A percentile compares a stretch with the other conserved stretches of the same genome.
These are phyloP conservation scores for Hyphodiscus sp. DNA, from an alignment of 2,329 filamentous ascomycete species.

Conservation along the genomic window DNA sequence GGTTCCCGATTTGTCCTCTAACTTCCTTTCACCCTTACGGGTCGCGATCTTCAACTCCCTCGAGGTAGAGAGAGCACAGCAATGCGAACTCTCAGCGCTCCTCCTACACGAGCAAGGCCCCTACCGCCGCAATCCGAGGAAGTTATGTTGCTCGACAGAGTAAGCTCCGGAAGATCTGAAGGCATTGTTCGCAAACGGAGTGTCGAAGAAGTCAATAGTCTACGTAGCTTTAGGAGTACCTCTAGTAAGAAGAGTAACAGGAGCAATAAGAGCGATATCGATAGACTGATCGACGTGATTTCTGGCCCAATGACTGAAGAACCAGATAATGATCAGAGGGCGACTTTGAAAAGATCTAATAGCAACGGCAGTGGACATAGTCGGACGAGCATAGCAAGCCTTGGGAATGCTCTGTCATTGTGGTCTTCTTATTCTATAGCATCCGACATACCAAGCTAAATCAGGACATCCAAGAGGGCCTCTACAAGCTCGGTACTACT, in stretches of 20 bases:
- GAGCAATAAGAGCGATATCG: slow-evolving; percentile 56
- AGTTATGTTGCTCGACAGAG: slow-evolving; percentile 53
- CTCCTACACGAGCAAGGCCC: slow-evolving; percentile 6
- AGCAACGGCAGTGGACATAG: slow-evolving; percentile 19
- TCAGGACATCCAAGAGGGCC: slow-evolving; percentile 17
- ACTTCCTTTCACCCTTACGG: slow-evolving; percentile 64
- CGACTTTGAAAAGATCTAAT: slow-evolving; percentile 11
- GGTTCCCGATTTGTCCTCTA: slow-evolving; percentile 79
- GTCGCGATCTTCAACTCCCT: slow-evolving; percentile 23
- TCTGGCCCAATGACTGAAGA: slow-evolving; percentile 48
- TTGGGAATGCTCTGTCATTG: slow-evolving; percentile 1
- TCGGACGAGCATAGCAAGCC: slow-evolving; percentile 14
- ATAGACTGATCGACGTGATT: slow-evolving; percentile 66
- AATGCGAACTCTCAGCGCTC: not conserved
- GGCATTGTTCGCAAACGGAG: slow-evolving; percentile 14
- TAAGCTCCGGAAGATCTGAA: slow-evolving; percentile 24
- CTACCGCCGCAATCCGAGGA: slow-evolving; percentile 38
- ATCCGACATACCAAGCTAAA: slow-evolving; percentile 3
- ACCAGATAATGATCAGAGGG: slow-evolving; percentile 29
- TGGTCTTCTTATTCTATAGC: not conserved
- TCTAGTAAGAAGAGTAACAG: slow-evolving; percentile 27
- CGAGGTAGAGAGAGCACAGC: not conserved
- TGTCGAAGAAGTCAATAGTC: slow-evolving; percentile 19
- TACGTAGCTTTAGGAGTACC: slow-evolving; percentile 22
- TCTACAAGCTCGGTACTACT: too few relatives aligned